Evolutionary conservation across 371 early-diverging fungal species (phyloP).

Genomic region (Neoconidiobolus thromboides): DNA sequence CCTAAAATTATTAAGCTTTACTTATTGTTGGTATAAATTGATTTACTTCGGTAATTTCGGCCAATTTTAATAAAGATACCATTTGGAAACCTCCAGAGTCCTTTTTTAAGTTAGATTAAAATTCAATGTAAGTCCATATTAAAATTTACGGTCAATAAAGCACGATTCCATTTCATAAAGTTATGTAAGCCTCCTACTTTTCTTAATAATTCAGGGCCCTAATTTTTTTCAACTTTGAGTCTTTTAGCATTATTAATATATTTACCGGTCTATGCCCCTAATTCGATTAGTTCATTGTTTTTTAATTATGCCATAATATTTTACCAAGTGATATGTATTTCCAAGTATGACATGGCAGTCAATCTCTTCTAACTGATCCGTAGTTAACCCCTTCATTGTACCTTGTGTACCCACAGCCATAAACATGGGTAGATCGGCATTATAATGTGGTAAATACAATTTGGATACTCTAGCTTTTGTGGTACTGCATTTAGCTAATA

Average conservation of each 20-base stretch:
- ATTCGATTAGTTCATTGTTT: background rate
- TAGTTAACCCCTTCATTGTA: constrained; percentile 74
- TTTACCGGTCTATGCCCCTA: constrained; percentile 10
- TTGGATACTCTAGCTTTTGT: constrained; percentile 75
- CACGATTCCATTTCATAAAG: constrained; percentile 78
- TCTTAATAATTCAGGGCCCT: constrained; percentile 59
- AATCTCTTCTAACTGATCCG: constrained; percentile 55
- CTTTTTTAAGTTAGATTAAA: constrained; percentile 9
- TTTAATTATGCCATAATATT: background rate
- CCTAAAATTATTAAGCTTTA: constrained; percentile 11
- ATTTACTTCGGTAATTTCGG: constrained; percentile 55
- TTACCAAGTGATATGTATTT: constrained; percentile 82
- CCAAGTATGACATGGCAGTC: constrained; percentile 82
- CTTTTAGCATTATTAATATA: background rate
- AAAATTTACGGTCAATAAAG: constrained; percentile 51
- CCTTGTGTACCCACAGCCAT: constrained; percentile 99
- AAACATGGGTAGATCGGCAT: constrained; percentile 77
- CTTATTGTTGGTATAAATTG: background rate
- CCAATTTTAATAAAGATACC: constrained; percentile 72
- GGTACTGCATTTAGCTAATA: constrained; percentile 62
- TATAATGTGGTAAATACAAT: constrained; percentile 64
- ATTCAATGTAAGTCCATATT: background rate
- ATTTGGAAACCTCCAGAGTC: constrained; percentile 94
- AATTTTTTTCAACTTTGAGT: background rate
- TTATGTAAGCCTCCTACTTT: constrained; percentile 60